Evolutionary conservation across 129 eudicot species (phyloP), one percentile per base, ranked within the genome.

Genomic region (Lonicera japonica): DNA sequence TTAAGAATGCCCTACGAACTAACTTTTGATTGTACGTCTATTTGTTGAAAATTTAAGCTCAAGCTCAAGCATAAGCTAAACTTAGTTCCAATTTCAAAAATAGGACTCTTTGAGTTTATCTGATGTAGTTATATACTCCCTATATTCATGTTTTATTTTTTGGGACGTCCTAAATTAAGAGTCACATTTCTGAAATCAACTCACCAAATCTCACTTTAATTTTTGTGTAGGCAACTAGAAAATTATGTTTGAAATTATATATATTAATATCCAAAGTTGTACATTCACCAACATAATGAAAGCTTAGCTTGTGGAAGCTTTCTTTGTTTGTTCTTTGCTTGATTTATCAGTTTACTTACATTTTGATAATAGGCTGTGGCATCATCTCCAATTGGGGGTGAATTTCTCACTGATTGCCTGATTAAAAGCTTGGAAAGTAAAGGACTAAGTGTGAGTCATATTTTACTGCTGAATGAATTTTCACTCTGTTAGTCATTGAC

Each of bases 341-440:
- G 16, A 36, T 16, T 22, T 14, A 48, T 54, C n/a, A 1, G 52
- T 48, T 57, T 71, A 40, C 56, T 68, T 21, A 47, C 40, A 7
- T 63, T 16, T 24, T 67, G 64, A 43, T 34, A 57, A 67, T 65
- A 92, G 99, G 99, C 95, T 76, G 95, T 92, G 18, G 66, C 87
- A 18, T 58, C 82, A 43, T 92, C 99, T 58, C 95, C 95, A 59
- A 83, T 92, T 74, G 99, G 99, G 58, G 99, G 99, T 53, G 99
- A 85, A 62, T 79, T 88, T 71, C 91, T 92, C 17, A 82, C 96
- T 25, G 96, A 92, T 72, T 87, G 99, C 86, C 74, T 92, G 65
- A 78, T 85, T 17, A 92, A 85, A 70, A 92, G 99, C 70, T 75
- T 92, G 87, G 99, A 88, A 79, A 78, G 88, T 64, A 92, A 92